A percentile compares a stretch with the other conserved stretches of the same genome.
These are phyloP conservation scores for Ilyonectria mors-panacis DNA, from an alignment of 2,329 filamentous ascomycete species.

Conservation along the genomic window DNA sequence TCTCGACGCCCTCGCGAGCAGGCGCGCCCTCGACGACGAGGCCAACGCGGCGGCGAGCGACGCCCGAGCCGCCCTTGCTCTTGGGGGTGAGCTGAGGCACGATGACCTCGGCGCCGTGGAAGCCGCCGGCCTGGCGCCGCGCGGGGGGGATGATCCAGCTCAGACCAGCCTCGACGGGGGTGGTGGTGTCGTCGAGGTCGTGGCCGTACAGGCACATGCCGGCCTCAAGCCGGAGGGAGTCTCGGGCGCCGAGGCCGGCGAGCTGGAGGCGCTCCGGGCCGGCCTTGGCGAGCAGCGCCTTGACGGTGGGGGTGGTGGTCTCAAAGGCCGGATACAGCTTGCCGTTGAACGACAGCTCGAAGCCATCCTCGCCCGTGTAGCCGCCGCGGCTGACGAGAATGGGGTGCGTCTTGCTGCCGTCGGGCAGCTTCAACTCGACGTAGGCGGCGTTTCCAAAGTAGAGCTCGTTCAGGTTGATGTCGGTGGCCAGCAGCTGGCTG, in stretches of 20 bases:
- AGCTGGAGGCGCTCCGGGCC: slow-evolving; percentile 77
- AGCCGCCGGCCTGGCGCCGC: slow-evolving; percentile 77
- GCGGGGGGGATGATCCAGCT: slow-evolving; percentile 89
- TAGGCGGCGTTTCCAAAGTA: slow-evolving; percentile 86
- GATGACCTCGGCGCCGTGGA: slow-evolving; percentile 87
- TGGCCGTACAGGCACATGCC: slow-evolving; percentile 99
- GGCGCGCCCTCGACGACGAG: slow-evolving; percentile 88
- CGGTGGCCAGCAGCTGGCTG: slow-evolving; percentile 69
- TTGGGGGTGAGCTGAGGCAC: slow-evolving; percentile 81
- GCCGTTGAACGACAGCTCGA: slow-evolving; percentile 86
- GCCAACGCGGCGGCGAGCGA: slow-evolving; percentile 82
- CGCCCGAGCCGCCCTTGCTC: slow-evolving; percentile 79
- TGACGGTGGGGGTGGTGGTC: slow-evolving; percentile 69
- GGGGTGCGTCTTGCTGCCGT: slow-evolving; percentile 59
- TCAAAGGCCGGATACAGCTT: slow-evolving; percentile 58
- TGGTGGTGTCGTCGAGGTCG: slow-evolving; percentile 86
- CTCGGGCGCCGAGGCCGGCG: slow-evolving; percentile 90
- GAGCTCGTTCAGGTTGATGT: slow-evolving; percentile 74
- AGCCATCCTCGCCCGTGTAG: slow-evolving; percentile 98
- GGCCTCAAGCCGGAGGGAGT: slow-evolving; percentile 93
- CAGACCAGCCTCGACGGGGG: slow-evolving; percentile 70
- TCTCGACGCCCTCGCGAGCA: slow-evolving; percentile 88
- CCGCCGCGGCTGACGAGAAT: slow-evolving; percentile 86
- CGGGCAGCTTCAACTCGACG: slow-evolving; percentile 74
- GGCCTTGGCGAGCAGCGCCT: slow-evolving; percentile 77